These are phyloP conservation scores for Leccinum rimulosum DNA, from an alignment of 768 basidiomycete species.

Conservation along the genomic window DNA sequence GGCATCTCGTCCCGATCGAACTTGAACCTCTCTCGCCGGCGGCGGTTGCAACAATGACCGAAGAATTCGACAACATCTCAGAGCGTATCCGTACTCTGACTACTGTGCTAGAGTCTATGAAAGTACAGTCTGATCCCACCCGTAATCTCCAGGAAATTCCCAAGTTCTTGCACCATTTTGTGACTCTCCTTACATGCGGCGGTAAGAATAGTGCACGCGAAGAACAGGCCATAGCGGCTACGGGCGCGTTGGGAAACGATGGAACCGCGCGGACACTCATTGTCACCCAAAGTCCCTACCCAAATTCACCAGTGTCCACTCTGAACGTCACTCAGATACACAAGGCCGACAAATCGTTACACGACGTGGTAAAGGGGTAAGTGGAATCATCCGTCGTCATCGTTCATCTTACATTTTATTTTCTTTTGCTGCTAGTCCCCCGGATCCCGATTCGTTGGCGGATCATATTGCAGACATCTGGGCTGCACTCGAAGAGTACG, in stretches of 20 bases:
- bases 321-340: background rate
- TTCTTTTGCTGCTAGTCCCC: background rate
- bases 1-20: too few species aligned
- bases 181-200: background rate
- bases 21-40: too few species aligned
- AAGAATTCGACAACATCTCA: too few species aligned
- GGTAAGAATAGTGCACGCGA: too few species aligned
- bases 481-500: background rate
- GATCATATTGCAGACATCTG: background rate
- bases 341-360: background rate
- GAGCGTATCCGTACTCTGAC: too few species aligned
- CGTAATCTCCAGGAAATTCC: background rate
- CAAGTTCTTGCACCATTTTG: background rate
- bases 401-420: background rate
- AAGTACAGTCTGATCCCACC: background rate
- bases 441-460: background rate
- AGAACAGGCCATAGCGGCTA: background rate
- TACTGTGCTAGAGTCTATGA: background rate
- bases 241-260: background rate
- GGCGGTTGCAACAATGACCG: too few species aligned
- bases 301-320: background rate
- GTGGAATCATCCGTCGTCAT: background rate
- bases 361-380: background rate
- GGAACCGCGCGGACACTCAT: background rate
- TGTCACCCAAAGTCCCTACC: background rate